Evolutionary conservation across 2,329 filamentous ascomycete genomes (phyloP), one percentile per base, ranked within the genome.

Genomic region (Paraphaeosphaeria sporulosa): DNA sequence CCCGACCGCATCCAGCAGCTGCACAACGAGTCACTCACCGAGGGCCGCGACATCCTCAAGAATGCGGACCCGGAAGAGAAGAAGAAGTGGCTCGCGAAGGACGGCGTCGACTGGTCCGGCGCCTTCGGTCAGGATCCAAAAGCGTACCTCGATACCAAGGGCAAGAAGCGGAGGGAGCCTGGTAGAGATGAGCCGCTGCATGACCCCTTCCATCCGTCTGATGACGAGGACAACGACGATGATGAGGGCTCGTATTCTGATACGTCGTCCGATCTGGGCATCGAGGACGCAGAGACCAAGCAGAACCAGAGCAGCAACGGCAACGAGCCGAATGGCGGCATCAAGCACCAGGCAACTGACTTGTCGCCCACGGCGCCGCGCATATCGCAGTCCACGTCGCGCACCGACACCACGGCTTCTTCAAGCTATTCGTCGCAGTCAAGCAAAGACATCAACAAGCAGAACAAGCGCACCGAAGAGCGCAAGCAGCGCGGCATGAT

Each of bases 401-500:
- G 70, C n/a, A 76, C 75, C 7, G 66, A 65, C 13, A 68, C 66
- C 1, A 55, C 52, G 10, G 40, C 52, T 3, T 36, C 27, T 1
- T 55, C 52, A 9, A 64, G 58, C 5, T n/a, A 49, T 25, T 67
- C 66, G 9, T 57, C 64, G 1, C 72, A 55, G 58, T 76, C 68
- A 42, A 66, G 61, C 72, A 88, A 88, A 73, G 85, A 89, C 23
- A 87, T 90, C 74, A 88, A 87, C 69, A 83, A 83, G 58, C 85
- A 88, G 63, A 92, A 89, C 73, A 87, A 90, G 64, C 88, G 91
- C 50, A 80, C 81, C 48, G 84, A 97, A 74, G 90, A 94, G 75
- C 87, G 94, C 0, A 93, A 94, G 79, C 93, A 97, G 68, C 85
- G 94, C 12, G 94, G 94, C 0, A 71, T 97, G 73, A 96, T 97